Percentiles rank a stretch among this genome's conserved stretches.
Conservation (phyloP, 108 stramenopile species). For the Nitzschia inconspicua region DNA sequence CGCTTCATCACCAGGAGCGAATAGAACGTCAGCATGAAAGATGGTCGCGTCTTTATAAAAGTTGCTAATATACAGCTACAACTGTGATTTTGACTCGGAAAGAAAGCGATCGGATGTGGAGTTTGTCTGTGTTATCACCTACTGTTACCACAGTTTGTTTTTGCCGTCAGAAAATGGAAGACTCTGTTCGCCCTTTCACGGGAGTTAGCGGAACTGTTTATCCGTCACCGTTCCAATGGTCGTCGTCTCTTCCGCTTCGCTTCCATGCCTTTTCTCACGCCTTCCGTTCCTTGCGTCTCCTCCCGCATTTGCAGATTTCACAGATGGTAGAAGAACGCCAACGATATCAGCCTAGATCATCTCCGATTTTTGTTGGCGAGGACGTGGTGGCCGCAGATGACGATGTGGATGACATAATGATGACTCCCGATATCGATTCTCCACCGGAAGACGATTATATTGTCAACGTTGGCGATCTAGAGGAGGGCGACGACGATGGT, state of each 20-base stretch:
- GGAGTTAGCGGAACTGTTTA: too few relatives aligned
- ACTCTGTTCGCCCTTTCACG: background rate
- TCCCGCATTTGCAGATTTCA: constrained; percentile 4
- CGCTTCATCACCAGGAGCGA: too few relatives aligned
- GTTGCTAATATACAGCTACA: too few relatives aligned
- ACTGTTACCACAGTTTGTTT: too few relatives aligned
- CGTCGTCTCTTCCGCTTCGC: background rate
- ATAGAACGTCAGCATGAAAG: too few relatives aligned
- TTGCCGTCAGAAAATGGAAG: background rate
- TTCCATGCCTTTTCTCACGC: background rate
- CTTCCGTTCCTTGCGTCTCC: background rate
- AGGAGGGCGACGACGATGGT: constrained; percentile 38
- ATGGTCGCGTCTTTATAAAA: too few relatives aligned
- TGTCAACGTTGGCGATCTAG: constrained; percentile 60
- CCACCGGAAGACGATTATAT: constrained; percentile 57
- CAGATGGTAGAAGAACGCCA: constrained; percentile 33
- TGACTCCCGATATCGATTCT: constrained; percentile 22
- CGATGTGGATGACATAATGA: constrained; percentile 12
- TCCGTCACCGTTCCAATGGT: background rate
- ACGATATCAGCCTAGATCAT: constrained; percentile 26
- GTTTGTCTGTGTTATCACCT: too few relatives aligned
- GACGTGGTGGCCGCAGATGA: constrained; percentile 12
- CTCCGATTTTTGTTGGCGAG: constrained; percentile 10
- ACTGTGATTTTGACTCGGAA: too few relatives aligned
- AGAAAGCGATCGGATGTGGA: too few relatives aligned